Percentiles rank a stretch among this genome's conserved stretches.
Evolutionary conservation across 192 early-diverging fungal genomes (phyloP).

Genomic region (Coemansia sp.): DNA sequence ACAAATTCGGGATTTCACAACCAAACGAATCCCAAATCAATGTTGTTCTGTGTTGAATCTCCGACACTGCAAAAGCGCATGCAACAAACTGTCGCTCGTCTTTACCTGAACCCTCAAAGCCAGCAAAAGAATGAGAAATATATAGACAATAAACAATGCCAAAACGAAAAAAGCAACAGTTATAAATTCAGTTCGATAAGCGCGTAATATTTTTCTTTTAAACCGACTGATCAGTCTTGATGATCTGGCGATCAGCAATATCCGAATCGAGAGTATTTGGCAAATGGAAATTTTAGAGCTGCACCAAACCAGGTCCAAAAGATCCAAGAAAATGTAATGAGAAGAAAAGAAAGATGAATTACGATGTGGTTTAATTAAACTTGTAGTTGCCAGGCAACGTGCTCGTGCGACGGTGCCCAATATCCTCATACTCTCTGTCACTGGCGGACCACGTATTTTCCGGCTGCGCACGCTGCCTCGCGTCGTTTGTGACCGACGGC

Average conservation of each 20-base stretch:
- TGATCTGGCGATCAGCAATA: no score
- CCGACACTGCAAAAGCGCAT: neutral
- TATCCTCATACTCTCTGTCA: slow-evolving; percentile 38
- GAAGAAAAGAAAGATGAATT: neutral
- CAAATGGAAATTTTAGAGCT: neutral
- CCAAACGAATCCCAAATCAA: no score
- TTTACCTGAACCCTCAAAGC: neutral
- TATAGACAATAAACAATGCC: neutral
- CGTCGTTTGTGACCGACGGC: neutral
- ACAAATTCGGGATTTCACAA: no score
- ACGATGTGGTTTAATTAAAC: slow-evolving; percentile 1
- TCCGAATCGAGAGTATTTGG: neutral
- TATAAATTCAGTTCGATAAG: no score
- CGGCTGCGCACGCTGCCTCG: neutral
- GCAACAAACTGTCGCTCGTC: neutral
- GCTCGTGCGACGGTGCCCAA: slow-evolving; percentile 36
- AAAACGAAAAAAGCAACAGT: neutral
- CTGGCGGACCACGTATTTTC: neutral
- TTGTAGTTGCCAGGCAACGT: slow-evolving; percentile 31
- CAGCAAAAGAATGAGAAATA: neutral
- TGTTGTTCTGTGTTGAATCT: neutral
- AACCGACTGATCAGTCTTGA: no score
- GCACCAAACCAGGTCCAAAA: neutral
- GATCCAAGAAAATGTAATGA: neutral
- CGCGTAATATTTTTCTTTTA: no score